Evolutionary conservation across 257 asterid genomes (phyloP), one percentile per base, ranked within the genome.

Genomic region (Ehretia macrophylla): DNA sequence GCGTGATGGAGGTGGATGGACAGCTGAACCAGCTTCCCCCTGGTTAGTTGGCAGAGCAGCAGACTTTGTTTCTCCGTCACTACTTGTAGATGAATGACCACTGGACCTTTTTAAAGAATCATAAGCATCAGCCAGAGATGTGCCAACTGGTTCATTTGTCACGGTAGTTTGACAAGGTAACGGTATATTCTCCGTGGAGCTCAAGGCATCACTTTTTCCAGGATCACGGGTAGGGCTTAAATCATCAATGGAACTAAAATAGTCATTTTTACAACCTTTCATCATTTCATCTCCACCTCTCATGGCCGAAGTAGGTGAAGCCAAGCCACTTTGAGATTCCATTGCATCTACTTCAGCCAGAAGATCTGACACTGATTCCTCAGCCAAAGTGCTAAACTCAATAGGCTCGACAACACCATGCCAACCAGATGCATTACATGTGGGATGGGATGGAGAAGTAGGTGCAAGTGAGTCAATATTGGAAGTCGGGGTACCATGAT

Each of bases 311-410:
- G 85, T 79, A 21, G 85, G 82, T 11, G 85, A 79, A 54, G 73
- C 73, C 72, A 79, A 66, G 42, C 77, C 79, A 67, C 76, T 70
- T 47, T 64, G 75, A 32, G 82, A 72, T 60, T 79, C 82, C 88
- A 82, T 81, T 18, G 96, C 96, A 65, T 77, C 96, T 10, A 83
- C 96, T 77, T 87, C 96, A 17, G 91, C 96, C 40, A 87, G 51
- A 55, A 87, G 75, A 69, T 85, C 96, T 0, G 96, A 87, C 16
- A 87, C 85, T 0, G 88, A 82, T 38, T 87, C 94, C 77, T 87
- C 96, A 32, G 83, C 96, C 66, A 87, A 61, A 51, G 87, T 83
- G 44, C 72, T 85, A 19, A 87, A 79, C 70, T 82, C 96, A 45
- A 87, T 85, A 8, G 86, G 84, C 72, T 72, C 93, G 19, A 81